phyloP scores from a whole-genome alignment of 176 grass and related monocot species.

The Rhynchospora tenuis region DNA sequence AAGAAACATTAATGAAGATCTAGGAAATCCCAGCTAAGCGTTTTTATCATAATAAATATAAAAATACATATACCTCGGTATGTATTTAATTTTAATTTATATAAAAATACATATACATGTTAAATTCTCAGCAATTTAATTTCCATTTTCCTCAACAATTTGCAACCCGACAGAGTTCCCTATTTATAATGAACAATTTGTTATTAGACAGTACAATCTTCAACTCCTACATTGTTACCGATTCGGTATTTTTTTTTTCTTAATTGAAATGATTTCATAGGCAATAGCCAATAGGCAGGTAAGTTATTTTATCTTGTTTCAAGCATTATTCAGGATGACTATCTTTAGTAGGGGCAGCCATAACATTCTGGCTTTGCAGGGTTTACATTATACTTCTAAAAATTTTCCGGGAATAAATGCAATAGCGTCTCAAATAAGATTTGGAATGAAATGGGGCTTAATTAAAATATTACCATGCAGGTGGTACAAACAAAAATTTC shows the following conservation, averaged over 20 bases:
- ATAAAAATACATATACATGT: too few species aligned
- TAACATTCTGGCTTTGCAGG: not conserved
- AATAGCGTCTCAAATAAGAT: not conserved
- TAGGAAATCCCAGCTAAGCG: too few species aligned
- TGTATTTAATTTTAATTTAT: too few species aligned
- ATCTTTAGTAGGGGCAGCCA: slow-evolving; percentile 9
- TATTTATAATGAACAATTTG: too few species aligned
- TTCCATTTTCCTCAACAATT: too few species aligned
- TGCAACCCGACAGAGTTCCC: too few species aligned
- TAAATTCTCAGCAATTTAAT: too few species aligned
- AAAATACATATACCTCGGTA: too few species aligned
- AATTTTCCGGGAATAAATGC: not conserved
- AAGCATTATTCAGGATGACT: not conserved
- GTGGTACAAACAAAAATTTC: not conserved
- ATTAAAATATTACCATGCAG: not conserved
- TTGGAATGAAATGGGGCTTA: not conserved
- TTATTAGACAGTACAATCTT: too few species aligned
- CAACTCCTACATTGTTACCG: too few species aligned
- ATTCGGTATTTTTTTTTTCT: not conserved
- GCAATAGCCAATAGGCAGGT: not conserved
- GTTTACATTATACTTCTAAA: not conserved
- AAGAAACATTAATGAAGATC: too few species aligned
- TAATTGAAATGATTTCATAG: not conserved
- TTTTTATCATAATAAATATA: too few species aligned
- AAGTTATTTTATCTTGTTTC: not conserved